These are phyloP conservation scores for Aspergillus aculeatinus DNA, from an alignment of 2,329 filamentous ascomycete species.

Conservation along the genomic window DNA sequence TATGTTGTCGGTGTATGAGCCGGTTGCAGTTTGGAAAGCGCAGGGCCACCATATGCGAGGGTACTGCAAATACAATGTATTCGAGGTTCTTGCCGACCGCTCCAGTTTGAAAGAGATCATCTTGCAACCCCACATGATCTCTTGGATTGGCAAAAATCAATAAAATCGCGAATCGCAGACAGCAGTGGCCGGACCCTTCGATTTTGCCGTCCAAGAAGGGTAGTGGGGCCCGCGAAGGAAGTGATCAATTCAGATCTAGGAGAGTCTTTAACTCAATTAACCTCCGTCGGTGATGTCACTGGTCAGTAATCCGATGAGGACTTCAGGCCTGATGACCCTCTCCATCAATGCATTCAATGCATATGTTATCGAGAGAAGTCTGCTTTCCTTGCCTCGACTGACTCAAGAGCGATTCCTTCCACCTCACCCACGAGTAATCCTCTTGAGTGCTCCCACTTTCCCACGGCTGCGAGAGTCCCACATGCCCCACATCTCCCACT, in stretches of 20 bases:
- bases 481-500: neutral
- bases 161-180: no score
- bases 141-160: no score
- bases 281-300: neutral
- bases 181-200: neutral
- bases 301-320: neutral
- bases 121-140: no score
- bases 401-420: neutral
- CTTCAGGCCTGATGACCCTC: neutral
- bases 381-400: neutral
- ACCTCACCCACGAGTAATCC: neutral
- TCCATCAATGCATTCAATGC: neutral
- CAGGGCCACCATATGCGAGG: no score
- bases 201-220: neutral
- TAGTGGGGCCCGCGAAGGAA: neutral
- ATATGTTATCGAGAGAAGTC: neutral
- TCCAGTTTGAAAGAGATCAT: no score
- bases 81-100: no score
- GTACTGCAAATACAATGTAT: no score
- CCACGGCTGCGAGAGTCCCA: neutral
- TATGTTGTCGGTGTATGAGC: no score
- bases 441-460: neutral
- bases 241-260: no score
- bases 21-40: no score
- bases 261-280: neutral